These are phyloP conservation scores for Discostella stelligera DNA, from an alignment of 352 stramenopile species.

Conservation along the genomic window DNA sequence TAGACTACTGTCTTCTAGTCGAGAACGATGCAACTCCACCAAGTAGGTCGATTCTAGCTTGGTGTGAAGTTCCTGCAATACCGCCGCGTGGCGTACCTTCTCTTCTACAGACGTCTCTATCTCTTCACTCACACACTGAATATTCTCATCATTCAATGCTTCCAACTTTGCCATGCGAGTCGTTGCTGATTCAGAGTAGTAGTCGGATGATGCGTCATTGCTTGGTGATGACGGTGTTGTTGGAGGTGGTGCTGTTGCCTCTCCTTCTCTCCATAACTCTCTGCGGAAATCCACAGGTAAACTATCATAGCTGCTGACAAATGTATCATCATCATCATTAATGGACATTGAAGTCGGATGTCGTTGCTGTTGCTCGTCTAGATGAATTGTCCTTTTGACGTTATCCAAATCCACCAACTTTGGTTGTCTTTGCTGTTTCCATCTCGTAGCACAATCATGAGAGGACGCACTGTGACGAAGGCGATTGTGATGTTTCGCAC, in stretches of 20 bases:
- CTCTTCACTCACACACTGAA: slow-evolving; percentile 4
- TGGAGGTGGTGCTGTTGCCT: not conserved
- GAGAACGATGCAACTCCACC: slow-evolving; percentile 18
- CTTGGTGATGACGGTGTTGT: not conserved
- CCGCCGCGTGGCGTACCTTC: not conserved
- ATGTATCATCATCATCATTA: not conserved
- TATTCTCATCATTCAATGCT: slow-evolving; percentile 16
- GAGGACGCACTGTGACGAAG: not conserved
- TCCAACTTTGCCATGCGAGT: not conserved
- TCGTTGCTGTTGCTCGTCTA: slow-evolving; percentile 7
- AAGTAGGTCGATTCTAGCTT: slow-evolving; percentile 2
- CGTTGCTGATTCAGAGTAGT: not conserved
- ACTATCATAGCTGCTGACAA: not conserved
- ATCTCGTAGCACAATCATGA: not conserved
- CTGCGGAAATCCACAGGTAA: not conserved
- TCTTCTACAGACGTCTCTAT: not conserved
- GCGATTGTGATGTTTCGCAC: not conserved
- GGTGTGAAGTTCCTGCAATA: slow-evolving; percentile 7
- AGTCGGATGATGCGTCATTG: not conserved
- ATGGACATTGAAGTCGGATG: not conserved
- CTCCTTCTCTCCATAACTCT: slow-evolving; percentile 6
- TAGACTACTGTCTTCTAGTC: not conserved
- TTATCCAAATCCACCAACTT: slow-evolving; percentile 1
- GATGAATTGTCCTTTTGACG: too few species aligned
- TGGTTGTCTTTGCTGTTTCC: not conserved